Evolutionary conservation across 176 grass and related monocot genomes (phyloP).

Genomic region (Aechmea fasciata): DNA sequence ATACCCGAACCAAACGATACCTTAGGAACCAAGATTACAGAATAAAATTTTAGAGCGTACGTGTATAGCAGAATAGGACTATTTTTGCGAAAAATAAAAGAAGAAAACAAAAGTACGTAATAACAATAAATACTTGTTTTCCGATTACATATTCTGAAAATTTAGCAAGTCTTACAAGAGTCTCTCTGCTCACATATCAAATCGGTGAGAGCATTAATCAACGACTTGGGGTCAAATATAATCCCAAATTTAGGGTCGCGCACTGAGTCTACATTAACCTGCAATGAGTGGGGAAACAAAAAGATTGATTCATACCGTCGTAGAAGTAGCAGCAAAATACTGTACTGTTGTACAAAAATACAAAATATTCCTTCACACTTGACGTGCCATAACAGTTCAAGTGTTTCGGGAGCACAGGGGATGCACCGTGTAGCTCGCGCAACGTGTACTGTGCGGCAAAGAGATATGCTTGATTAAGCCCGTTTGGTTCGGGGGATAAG

Average conservation of each 20-base stretch:
- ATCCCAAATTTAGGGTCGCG: conserved; percentile 40
- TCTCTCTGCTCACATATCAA: conserved; percentile 33
- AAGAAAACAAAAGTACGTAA: not conserved
- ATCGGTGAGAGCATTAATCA: conserved; percentile 59
- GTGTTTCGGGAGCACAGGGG: too few relatives aligned
- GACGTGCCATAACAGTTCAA: too few relatives aligned
- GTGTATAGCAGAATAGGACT: too few relatives aligned
- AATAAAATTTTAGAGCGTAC: too few relatives aligned
- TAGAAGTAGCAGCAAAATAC: not conserved
- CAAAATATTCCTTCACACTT: not conserved
- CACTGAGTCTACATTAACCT: conserved; percentile 49
- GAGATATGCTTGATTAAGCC: too few relatives aligned
- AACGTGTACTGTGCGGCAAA: too few relatives aligned
- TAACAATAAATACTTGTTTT: conserved; percentile 2
- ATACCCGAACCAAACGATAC: too few relatives aligned
- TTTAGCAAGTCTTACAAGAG: conserved; percentile 5
- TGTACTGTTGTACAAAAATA: not conserved
- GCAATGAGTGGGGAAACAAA: conserved; percentile 19
- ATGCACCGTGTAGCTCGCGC: too few relatives aligned
- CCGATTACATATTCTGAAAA: conserved; percentile 33
- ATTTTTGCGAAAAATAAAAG: not conserved
- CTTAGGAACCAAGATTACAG: too few relatives aligned
- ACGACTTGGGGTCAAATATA: conserved; percentile 53
- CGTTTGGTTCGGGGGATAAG: too few relatives aligned
- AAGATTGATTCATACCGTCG: not conserved